These are phyloP conservation scores for Prunus dulcis DNA, from an alignment of 306 rosid species.

Conservation along the genomic window DNA sequence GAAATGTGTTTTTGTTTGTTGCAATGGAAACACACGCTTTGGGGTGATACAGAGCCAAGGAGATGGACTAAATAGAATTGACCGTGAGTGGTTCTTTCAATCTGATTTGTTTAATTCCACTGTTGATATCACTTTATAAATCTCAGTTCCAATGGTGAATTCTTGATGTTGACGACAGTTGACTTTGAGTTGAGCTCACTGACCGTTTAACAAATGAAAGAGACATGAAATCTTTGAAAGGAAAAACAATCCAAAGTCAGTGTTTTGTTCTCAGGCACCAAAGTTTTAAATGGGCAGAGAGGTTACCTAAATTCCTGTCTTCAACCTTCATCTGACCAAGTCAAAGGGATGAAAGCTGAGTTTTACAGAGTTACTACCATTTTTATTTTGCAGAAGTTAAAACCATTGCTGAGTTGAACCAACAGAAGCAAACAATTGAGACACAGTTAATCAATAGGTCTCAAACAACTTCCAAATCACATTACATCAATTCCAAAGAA, in stretches of 20 bases:
- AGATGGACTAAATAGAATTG: neutral
- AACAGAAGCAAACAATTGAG: neutral
- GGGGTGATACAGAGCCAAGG: neutral
- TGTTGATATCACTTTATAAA: neutral
- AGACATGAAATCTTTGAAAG: neutral
- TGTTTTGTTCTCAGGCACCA: neutral
- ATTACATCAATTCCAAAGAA: slow-evolving; percentile 37
- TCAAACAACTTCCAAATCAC: slow-evolving; percentile 28
- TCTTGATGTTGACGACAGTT: slow-evolving; percentile 21
- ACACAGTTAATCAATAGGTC: neutral
- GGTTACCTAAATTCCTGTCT: neutral
- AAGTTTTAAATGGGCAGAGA: neutral
- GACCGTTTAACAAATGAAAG: neutral
- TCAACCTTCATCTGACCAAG: neutral
- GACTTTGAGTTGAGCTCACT: neutral
- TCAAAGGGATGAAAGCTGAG: neutral
- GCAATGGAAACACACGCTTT: neutral
- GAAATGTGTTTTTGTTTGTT: neutral
- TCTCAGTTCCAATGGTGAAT: neutral
- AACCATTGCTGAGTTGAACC: neutral
- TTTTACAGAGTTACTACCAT: neutral
- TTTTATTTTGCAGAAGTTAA: neutral
- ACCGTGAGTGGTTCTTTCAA: neutral
- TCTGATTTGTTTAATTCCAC: slow-evolving; percentile 3
- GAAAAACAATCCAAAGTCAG: neutral